Conservation (phyloP, 2,329 filamentous ascomycete genomes). For the Trichoderma koningiopsis region DNA sequence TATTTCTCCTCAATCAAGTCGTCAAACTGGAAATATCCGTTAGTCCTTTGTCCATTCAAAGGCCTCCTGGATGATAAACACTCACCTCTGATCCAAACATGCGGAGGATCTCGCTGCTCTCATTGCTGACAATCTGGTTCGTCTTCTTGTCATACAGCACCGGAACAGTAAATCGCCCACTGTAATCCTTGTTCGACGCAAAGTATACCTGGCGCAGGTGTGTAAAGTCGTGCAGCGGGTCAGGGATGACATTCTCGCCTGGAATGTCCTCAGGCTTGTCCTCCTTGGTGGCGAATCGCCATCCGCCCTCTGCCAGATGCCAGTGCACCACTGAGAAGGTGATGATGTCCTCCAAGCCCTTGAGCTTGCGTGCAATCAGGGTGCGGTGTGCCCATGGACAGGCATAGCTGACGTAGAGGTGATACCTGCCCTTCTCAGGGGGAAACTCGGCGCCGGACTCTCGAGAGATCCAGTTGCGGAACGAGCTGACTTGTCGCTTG, state of each 20-base stretch:
- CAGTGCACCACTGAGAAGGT: conserved; percentile 84
- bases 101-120: conserved; percentile 88
- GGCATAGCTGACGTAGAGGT: conserved; percentile 92
- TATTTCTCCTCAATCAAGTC: conserved; percentile 63
- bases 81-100: conserved; percentile 78
- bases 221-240: conserved; percentile 70
- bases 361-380: conserved; percentile 84
- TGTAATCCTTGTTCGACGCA: conserved; percentile 68
- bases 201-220: conserved; percentile 82
- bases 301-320: conserved; percentile 75
- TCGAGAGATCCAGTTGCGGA: conserved; percentile 77
- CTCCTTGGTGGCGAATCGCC: conserved; percentile 75
- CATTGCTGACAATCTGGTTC: conserved; percentile 83
- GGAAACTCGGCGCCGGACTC: conserved; percentile 74
- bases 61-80: neutral
- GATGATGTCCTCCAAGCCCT: conserved; percentile 87
- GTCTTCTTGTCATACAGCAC: conserved; percentile 79
- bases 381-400: conserved; percentile 92
- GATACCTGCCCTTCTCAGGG: conserved; percentile 85
- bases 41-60: neutral
- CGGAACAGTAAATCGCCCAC: conserved; percentile 83
- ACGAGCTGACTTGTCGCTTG: conserved; percentile 82
- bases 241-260: conserved; percentile 65
- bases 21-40: conserved; percentile 72
- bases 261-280: conserved; percentile 49